A percentile compares a stretch with the other conserved stretches of the same genome.
phyloP scores from a whole-genome alignment of 352 stramenopile species.

The Hyphochytrium catenoides region DNA sequence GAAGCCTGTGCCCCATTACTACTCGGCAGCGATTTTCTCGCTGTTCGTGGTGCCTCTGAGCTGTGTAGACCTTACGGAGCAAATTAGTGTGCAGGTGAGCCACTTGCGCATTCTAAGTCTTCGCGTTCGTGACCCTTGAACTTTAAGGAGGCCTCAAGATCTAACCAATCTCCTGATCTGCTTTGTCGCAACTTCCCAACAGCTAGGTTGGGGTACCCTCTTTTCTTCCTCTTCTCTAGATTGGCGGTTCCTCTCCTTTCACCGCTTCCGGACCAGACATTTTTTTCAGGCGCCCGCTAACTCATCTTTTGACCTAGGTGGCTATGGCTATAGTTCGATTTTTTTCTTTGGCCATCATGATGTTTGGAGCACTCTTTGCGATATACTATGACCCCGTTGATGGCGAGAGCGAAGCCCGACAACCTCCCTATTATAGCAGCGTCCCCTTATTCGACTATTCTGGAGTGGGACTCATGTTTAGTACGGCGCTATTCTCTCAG shows the following conservation, averaged over 20 bases:
- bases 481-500: slow-evolving; percentile 63
- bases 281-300: no score
- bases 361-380: slow-evolving; percentile 40
- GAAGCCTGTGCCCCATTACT: slow-evolving; percentile 21
- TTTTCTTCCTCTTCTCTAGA: no score
- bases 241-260: no score
- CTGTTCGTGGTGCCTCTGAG: slow-evolving; percentile 60
- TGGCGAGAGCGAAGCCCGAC: slow-evolving; percentile 9
- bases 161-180: no score
- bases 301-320: no score
- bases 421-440: slow-evolving; percentile 23
- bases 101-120: no score
- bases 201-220: no score
- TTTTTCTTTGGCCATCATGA: slow-evolving; percentile 59
- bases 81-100: slow-evolving; percentile 62
- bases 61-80: slow-evolving; percentile 57
- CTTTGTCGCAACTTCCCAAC: no score
- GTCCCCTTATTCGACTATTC: slow-evolving; percentile 29
- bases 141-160: no score
- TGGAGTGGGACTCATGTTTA: slow-evolving; percentile 69
- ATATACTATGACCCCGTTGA: slow-evolving; percentile 39
- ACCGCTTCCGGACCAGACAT: no score
- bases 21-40: slow-evolving; percentile 34
- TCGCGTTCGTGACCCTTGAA: no score
- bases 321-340: slow-evolving; percentile 64